Evolutionary conservation across 352 stramenopile species (phyloP).

Genomic region (Hyphochytrium catenoides): DNA sequence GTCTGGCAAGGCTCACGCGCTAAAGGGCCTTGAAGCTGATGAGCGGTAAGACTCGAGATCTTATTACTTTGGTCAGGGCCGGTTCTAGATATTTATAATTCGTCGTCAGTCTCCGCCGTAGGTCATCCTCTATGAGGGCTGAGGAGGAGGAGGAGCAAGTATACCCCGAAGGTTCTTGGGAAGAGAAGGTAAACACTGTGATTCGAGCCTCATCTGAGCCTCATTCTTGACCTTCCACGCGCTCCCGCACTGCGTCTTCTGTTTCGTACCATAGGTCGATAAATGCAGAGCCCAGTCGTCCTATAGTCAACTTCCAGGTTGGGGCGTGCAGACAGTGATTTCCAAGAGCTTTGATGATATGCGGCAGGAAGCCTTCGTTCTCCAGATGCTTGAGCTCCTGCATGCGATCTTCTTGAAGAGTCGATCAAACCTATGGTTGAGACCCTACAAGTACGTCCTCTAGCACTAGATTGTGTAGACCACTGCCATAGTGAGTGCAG

Average conservation of each 20-base stretch:
- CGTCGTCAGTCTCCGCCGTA: too few species aligned
- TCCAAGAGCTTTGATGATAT: conserved; percentile 19
- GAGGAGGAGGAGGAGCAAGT: conserved; percentile 6
- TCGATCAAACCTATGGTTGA: too few species aligned
- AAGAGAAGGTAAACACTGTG: conserved; percentile 12
- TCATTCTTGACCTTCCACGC: conserved; percentile 7
- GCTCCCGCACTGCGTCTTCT: conserved; percentile 9
- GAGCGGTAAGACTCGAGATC: too few species aligned
- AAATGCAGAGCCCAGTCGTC: conserved; percentile 7
- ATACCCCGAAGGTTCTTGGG: conserved; percentile 9
- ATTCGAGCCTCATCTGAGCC: conserved; percentile 9
- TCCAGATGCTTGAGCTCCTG: conserved; percentile 14
- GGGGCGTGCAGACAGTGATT: conserved; percentile 16
- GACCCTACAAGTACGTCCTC: too few species aligned
- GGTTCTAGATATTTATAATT: too few species aligned
- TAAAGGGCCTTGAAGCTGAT: too few species aligned
- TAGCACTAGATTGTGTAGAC: conserved; percentile 16
- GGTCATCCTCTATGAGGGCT: too few species aligned
- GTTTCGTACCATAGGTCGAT: conserved; percentile 8
- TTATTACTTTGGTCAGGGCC: too few species aligned
- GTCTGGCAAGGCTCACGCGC: too few species aligned
- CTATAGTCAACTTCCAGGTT: conserved; percentile 11
- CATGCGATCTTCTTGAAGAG: conserved; percentile 13
- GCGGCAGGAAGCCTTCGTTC: conserved; percentile 16
- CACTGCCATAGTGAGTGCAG: conserved; percentile 12